A percentile compares a stretch with the other conserved stretches of the same genome.
Conservation (phyloP, 768 basidiomycete species). For the Lentinula aciculospora region DNA sequence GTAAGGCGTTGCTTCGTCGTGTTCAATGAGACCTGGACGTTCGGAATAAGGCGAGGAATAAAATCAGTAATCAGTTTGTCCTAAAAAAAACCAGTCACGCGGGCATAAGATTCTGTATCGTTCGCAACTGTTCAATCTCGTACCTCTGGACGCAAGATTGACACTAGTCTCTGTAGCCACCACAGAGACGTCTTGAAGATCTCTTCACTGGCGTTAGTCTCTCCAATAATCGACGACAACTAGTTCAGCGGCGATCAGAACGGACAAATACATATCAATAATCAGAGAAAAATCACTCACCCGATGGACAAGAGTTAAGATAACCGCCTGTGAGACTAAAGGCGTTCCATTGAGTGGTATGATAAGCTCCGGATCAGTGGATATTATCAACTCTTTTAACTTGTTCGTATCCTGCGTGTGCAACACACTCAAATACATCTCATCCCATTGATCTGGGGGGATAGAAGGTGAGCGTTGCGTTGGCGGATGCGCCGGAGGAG, state of each 20-base stretch:
- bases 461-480: constrained; percentile 49
- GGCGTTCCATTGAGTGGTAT: constrained; percentile 69
- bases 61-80: constrained; percentile 82
- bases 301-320: constrained; percentile 77
- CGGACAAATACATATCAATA: background rate
- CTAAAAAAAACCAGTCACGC: constrained; percentile 25
- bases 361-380: constrained; percentile 73
- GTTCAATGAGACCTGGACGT: constrained; percentile 69
- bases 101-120: background rate
- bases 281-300: constrained; percentile 35
- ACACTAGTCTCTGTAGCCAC: constrained; percentile 79
- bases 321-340: constrained; percentile 78
- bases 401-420: constrained; percentile 70
- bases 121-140: constrained; percentile 15
- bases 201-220: constrained; percentile 74
- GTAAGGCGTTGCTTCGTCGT: constrained; percentile 76
- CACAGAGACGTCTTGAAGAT: constrained; percentile 76
- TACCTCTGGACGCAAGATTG: constrained; percentile 69
- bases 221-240: constrained; percentile 71
- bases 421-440: constrained; percentile 71
- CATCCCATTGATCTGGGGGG: constrained; percentile 77
- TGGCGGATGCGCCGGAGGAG: constrained; percentile 37
- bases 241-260: constrained; percentile 22
- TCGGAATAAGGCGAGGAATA: constrained; percentile 74
- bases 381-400: constrained; percentile 66